Evolutionary conservation across 768 basidiomycete genomes (phyloP).

Genomic region (Paxillus ammoniavirescens): DNA sequence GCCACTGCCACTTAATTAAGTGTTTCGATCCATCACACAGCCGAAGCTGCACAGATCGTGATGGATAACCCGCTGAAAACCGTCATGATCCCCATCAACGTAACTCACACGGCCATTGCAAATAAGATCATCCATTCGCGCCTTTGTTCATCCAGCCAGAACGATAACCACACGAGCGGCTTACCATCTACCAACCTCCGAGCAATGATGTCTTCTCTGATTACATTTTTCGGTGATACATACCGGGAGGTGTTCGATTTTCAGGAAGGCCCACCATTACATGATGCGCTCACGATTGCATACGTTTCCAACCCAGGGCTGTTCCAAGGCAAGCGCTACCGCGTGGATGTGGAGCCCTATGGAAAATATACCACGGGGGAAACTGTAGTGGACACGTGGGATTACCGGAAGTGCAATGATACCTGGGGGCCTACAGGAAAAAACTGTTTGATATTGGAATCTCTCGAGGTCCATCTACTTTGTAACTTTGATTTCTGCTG

Average conservation of each 20-base stretch:
- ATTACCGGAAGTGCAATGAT: constrained; percentile 55
- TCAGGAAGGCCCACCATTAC: constrained; percentile 80
- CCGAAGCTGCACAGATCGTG: constrained; percentile 83
- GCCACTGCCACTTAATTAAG: not conserved
- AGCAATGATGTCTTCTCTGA: constrained; percentile 69
- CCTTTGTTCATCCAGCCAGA: constrained; percentile 48
- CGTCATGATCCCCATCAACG: constrained; percentile 83
- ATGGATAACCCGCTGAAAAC: constrained; percentile 66
- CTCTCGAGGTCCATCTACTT: constrained; percentile 52
- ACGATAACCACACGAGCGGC: constrained; percentile 10
- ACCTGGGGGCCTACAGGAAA: constrained; percentile 73
- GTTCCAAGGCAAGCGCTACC: constrained; percentile 60
- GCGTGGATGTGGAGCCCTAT: constrained; percentile 79
- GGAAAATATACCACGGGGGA: constrained; percentile 69
- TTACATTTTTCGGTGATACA: constrained; percentile 68
- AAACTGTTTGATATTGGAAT: constrained; percentile 72
- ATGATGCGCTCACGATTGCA: constrained; percentile 81
- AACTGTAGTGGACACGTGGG: constrained; percentile 79
- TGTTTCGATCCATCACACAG: constrained; percentile 32
- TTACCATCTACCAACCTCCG: constrained; percentile 50
- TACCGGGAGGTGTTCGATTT: constrained; percentile 82
- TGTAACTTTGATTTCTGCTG: not conserved
- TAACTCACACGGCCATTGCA: constrained; percentile 84
- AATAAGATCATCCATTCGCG: constrained; percentile 49
- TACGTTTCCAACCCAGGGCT: constrained; percentile 70